phyloP scores from a whole-genome alignment of 495 filamentous ascomycete genomes.

The Penicillium bovifimosum region DNA sequence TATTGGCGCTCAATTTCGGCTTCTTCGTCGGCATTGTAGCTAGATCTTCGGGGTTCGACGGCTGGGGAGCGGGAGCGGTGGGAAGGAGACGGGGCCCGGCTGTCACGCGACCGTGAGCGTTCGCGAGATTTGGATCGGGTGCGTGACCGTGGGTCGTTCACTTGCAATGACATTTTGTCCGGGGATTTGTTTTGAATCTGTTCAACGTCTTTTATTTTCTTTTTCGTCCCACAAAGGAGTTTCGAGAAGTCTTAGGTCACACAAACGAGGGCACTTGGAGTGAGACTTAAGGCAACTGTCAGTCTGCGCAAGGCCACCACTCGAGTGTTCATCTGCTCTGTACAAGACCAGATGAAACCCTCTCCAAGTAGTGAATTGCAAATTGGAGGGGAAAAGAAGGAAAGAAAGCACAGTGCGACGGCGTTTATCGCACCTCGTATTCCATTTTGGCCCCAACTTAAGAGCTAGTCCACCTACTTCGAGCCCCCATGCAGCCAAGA shows the following conservation, averaged over 20 bases:
- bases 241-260: not conserved
- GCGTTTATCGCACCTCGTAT: slow-evolving; percentile 1
- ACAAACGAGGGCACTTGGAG: not conserved
- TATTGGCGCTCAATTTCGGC: slow-evolving; percentile 29
- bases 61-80: slow-evolving; percentile 17
- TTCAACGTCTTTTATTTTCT: not conserved
- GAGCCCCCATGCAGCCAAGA: not conserved
- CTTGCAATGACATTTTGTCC: slow-evolving; percentile 45
- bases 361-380: not conserved
- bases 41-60: slow-evolving; percentile 16
- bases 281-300: not conserved
- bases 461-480: not conserved
- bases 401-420: not conserved
- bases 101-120: slow-evolving; percentile 47
- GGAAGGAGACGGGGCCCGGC: slow-evolving; percentile 25
- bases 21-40: slow-evolving; percentile 23
- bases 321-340: not conserved
- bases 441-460: not conserved
- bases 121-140: slow-evolving; percentile 55
- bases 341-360: not conserved
- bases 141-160: slow-evolving; percentile 53
- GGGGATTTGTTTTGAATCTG: not conserved
- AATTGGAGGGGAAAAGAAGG: not conserved
- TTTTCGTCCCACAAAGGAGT: not conserved
- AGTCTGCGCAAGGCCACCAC: not conserved